Conservation (phyloP, 2,329 filamentous ascomycete species). For the Diplodia intermedia region DNA sequence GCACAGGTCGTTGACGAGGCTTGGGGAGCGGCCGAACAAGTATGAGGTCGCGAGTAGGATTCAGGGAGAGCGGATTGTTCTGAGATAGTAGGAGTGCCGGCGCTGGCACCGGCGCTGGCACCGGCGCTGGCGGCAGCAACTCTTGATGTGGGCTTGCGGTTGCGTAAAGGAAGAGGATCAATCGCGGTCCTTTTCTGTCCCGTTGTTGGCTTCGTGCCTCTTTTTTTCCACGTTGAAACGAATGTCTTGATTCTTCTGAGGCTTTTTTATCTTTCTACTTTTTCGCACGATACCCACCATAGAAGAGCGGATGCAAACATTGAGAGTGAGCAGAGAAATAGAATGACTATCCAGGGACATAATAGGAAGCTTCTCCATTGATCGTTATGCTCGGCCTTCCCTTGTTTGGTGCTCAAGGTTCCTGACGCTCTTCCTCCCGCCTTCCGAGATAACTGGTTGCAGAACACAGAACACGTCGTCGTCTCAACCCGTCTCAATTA, state of each 20-base stretch:
- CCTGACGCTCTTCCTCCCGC: no score
- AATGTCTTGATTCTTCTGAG: neutral
- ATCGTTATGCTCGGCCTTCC: no score
- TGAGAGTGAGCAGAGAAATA: neutral
- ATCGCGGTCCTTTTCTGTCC: no score
- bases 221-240: neutral
- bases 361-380: neutral
- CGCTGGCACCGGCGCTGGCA: neutral
- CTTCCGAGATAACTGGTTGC: no score
- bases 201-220: no score
- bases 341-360: neutral
- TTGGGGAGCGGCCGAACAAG: slow-evolving; percentile 15
- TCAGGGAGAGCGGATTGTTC: slow-evolving; percentile 11
- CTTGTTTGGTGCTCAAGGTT: no score
- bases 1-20: slow-evolving; percentile 9
- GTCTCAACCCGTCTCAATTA: no score
- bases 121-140: neutral
- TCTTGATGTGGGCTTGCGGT: neutral
- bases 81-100: neutral
- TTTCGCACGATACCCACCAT: slow-evolving; percentile 23
- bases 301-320: neutral
- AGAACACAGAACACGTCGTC: no score
- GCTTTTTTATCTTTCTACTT: neutral
- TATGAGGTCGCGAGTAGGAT: slow-evolving; percentile 17
- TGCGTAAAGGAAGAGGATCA: no score